A percentile compares a stretch with the other conserved stretches of the same genome.
phyloP scores from a whole-genome alignment of 345 rosid genomes.

The Mercurialis annua region DNA sequence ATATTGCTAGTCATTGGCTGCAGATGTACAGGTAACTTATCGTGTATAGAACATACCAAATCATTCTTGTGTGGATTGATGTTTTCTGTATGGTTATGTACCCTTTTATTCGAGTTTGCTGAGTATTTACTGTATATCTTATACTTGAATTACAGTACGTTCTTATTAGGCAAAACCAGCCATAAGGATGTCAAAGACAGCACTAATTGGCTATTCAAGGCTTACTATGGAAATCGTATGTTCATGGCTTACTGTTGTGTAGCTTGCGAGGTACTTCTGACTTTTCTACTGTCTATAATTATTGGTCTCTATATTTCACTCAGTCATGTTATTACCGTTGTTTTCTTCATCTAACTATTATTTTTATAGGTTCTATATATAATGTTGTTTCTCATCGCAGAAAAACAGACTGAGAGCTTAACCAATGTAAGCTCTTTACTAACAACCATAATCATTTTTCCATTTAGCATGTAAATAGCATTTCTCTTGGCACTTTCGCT shows the following conservation, averaged over 20 bases:
- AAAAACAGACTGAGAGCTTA: slow-evolving; percentile 57
- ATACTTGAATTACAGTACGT: slow-evolving; percentile 61
- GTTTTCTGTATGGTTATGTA: background rate
- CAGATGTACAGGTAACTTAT: slow-evolving; percentile 82
- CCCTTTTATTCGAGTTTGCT: background rate
- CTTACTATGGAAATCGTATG: slow-evolving; percentile 88
- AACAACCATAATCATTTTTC: background rate
- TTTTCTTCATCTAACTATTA: slow-evolving; percentile 13
- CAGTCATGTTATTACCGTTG: background rate
- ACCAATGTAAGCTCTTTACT: slow-evolving; percentile 48
- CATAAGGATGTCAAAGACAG: slow-evolving; percentile 97
- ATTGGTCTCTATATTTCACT: too few species aligned
- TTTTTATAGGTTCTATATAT: slow-evolving; percentile 75
- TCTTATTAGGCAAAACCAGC: slow-evolving; percentile 78
- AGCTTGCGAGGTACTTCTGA: slow-evolving; percentile 78
- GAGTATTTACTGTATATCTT: slow-evolving; percentile 14
- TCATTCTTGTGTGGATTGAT: too few species aligned
- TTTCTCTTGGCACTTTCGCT: slow-evolving; percentile 8
- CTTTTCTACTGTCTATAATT: background rate
- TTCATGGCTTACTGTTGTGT: slow-evolving; percentile 92
- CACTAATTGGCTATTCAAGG: slow-evolving; percentile 83
- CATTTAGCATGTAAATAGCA: background rate
- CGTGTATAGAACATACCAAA: background rate
- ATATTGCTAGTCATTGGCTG: slow-evolving; percentile 92
- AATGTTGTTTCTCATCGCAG: slow-evolving; percentile 58